Percentiles rank a stretch among this genome's conserved stretches.
These are phyloP conservation scores for Mortierella sp. DNA, from an alignment of 371 early-diverging fungal genomes.

Conservation along the genomic window DNA sequence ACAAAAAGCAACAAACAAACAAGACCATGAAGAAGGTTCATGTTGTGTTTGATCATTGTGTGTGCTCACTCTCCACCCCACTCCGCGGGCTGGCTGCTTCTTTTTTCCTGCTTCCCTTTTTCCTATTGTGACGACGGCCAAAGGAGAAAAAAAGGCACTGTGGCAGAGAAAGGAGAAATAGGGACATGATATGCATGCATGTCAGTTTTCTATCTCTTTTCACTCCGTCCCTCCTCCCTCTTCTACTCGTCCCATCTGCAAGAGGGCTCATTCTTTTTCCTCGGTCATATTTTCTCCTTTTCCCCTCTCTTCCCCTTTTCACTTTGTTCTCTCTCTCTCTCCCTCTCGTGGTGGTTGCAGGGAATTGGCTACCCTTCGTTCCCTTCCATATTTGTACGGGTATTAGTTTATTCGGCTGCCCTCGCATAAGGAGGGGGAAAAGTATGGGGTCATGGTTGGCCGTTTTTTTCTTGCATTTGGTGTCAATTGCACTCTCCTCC, in stretches of 20 bases:
- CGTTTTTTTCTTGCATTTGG: neutral
- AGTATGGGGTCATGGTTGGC: slow-evolving; percentile 8
- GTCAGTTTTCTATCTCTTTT: neutral
- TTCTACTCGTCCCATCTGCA: neutral
- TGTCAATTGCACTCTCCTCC: neutral
- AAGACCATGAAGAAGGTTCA: slow-evolving; percentile 3
- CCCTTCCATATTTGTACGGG: slow-evolving; percentile 9
- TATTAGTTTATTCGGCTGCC: slow-evolving; percentile 1
- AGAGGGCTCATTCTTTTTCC: slow-evolving; percentile 13
- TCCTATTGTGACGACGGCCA: slow-evolving; percentile 11
- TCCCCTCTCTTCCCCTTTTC: slow-evolving; percentile 4
- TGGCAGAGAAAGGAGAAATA: neutral
- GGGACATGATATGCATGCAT: slow-evolving; percentile 12
- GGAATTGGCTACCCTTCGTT: neutral
- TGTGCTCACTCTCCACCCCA: neutral
- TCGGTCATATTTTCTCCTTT: slow-evolving; percentile 8
- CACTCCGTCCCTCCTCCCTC: neutral
- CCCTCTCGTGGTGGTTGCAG: neutral
- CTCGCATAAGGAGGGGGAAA: neutral
- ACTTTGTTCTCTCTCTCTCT: neutral
- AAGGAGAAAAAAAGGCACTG: neutral
- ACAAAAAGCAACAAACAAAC: neutral
- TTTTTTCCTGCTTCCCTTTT: slow-evolving; percentile 8
- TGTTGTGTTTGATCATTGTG: neutral
- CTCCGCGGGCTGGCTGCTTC: slow-evolving; percentile 1